Evolutionary conservation across 345 rosid genomes (phyloP).

Genomic region (Excoecaria cochinchinensis): DNA sequence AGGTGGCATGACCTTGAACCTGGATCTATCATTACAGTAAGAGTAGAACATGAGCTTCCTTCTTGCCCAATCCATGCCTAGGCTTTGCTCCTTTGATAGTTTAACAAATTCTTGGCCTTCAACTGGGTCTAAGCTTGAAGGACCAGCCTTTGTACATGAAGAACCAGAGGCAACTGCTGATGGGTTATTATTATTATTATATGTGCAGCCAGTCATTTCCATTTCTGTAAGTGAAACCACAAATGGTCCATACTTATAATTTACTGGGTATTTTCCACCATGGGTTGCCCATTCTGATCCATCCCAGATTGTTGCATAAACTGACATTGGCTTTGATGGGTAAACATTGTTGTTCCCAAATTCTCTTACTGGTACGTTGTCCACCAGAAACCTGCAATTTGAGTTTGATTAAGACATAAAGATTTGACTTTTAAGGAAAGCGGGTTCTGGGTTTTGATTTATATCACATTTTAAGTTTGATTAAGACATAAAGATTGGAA

Average conservation of each 20-base stretch:
- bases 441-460: background rate
- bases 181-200: background rate
- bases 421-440: background rate
- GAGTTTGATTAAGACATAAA: background rate
- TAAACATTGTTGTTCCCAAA: constrained; percentile 54
- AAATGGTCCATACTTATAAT: constrained; percentile 76
- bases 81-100: constrained; percentile 58
- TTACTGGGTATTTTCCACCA: constrained; percentile 90
- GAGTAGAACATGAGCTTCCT: constrained; percentile 90
- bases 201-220: constrained; percentile 53
- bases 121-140: constrained; percentile 67
- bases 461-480: background rate
- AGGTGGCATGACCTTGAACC: constrained; percentile 71
- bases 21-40: constrained; percentile 61
- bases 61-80: constrained; percentile 86
- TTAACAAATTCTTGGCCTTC: constrained; percentile 58
- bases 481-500: no score
- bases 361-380: constrained; percentile 77
- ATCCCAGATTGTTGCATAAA: constrained; percentile 85
- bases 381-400: constrained; percentile 64
- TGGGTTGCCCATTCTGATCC: constrained; percentile 96
- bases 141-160: constrained; percentile 44
- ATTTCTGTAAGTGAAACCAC: constrained; percentile 57
- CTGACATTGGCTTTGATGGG: constrained; percentile 83
- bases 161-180: constrained; percentile 6